Evolutionary conservation across 2,329 filamentous ascomycete species (phyloP), one percentile per base, ranked within the genome.

Genomic region (Rhexocercosporidium sp.): DNA sequence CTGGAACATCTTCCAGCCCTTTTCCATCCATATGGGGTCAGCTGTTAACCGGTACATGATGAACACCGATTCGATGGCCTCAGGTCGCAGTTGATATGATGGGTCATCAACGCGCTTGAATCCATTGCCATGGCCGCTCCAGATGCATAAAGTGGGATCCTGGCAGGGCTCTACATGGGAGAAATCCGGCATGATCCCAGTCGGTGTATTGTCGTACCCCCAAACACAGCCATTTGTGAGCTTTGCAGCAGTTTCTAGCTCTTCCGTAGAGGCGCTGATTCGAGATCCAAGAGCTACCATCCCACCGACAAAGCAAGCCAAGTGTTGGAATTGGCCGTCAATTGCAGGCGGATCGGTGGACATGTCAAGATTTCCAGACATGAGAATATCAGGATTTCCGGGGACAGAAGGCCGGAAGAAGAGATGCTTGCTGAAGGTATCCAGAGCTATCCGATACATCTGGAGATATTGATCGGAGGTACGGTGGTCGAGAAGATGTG

Each of bases 271-370:
- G 49, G 81, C 73, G 68, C 91, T 85, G 37, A 93, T 80, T 69
- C 84, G 86, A 1, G 90, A 89, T 0, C 86, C 89, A 41, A 94
- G 83, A 0, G 82, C 90, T 56, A 92, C 88, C 81, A 91, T 89
- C 14, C 90, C 91, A 14, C 91, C 91, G 2, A 86, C 82, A 74
- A 92, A 94, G 77, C 91, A 94, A 1, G 86, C 85, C 1, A 93
- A 81, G 77, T 93, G 91, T 71, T 92, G 86, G 8, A 83, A 80
- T 44, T 74, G 81, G 39, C 71, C 65, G 78, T 71, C 70, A 51
- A 49, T 47, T 25, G 90, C 84, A 7, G 82, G 41, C 11, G 47
- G 37, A 20, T 64, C 56, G 1, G n/a, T 56, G 22, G 49, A 61
- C 16, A 79, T 61, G 22, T 80, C 73, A 7, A 79, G 77, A 57